These are phyloP conservation scores for Mucor sp. DNA, from an alignment of 371 early-diverging fungal species.

Conservation along the genomic window DNA sequence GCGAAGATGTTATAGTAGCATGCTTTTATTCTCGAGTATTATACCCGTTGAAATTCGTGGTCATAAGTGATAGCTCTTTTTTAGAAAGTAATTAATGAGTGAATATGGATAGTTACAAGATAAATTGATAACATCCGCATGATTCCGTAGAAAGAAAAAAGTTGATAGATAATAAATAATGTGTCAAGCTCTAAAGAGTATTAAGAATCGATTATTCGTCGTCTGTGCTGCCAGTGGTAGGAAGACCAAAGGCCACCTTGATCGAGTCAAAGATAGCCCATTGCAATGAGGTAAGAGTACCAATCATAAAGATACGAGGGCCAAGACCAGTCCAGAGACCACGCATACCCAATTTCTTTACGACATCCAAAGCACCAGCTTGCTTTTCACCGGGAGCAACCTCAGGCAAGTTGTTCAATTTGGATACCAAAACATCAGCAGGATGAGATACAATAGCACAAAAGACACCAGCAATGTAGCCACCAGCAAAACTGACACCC, in stretches of 20 bases:
- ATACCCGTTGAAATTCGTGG: too few species aligned
- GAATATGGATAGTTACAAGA: background rate
- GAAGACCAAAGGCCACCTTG: conserved; percentile 34
- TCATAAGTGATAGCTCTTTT: too few species aligned
- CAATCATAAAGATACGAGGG: conserved; percentile 78
- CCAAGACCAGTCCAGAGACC: conserved; percentile 71
- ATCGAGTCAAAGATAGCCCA: conserved; percentile 39
- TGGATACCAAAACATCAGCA: conserved; percentile 93
- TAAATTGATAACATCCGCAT: background rate
- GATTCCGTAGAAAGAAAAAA: background rate
- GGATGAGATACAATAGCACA: conserved; percentile 96
- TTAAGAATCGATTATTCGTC: background rate
- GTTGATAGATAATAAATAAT: background rate
- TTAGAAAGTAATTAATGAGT: too few species aligned
- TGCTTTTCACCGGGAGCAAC: conserved; percentile 56
- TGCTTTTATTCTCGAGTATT: too few species aligned
- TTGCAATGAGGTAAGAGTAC: conserved; percentile 72
- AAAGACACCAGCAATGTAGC: conserved; percentile 90
- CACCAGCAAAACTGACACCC: conserved; percentile 82
- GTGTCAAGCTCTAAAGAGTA: background rate
- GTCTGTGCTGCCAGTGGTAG: conserved; percentile 25
- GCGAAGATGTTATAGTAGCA: too few species aligned
- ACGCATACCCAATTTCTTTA: conserved; percentile 59
- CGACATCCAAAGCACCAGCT: conserved; percentile 55
- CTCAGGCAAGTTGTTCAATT: conserved; percentile 80